A percentile compares a stretch with the other conserved stretches of the same genome.
phyloP scores from a whole-genome alignment of 805 yeast species.

The Sungouiozyma intestinalis region DNA sequence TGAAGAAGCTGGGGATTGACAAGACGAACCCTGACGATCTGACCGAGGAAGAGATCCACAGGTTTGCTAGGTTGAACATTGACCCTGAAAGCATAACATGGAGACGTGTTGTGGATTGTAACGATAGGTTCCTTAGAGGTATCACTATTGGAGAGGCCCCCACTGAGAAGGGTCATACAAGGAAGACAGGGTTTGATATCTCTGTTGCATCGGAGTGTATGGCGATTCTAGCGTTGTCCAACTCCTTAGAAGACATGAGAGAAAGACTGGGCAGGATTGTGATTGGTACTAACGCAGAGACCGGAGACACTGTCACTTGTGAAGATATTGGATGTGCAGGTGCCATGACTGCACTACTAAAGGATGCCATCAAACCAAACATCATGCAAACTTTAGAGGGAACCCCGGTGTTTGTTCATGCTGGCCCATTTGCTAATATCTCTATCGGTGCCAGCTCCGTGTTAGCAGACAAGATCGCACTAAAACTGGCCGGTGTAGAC shows the following conservation, averaged over 20 bases:
- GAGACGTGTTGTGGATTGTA: conserved; percentile 79
- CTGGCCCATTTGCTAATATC: conserved; percentile 83
- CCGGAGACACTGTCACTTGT: conserved; percentile 68
- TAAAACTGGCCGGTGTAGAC: conserved; percentile 63
- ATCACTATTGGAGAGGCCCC: conserved; percentile 74
- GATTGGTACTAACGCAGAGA: conserved; percentile 48
- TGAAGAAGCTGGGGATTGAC: conserved; percentile 55
- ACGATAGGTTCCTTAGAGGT: conserved; percentile 70
- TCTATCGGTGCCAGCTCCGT: conserved; percentile 82
- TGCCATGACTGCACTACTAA: conserved; percentile 70
- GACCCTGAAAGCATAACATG: conserved; percentile 73
- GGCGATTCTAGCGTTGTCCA: conserved; percentile 74
- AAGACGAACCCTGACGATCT: conserved; percentile 65
- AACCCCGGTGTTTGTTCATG: conserved; percentile 79
- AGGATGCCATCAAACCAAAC: conserved; percentile 77
- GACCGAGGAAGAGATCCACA: conserved; percentile 54
- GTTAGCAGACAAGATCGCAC: conserved; percentile 72
- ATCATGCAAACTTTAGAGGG: conserved; percentile 85
- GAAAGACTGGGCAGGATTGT: conserved; percentile 67
- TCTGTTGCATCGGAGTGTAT: conserved; percentile 79
- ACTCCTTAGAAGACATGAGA: conserved; percentile 61
- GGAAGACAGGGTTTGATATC: conserved; percentile 73
- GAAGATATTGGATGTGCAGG: conserved; percentile 84
- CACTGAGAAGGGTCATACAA: conserved; percentile 63
- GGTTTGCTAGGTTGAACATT: conserved; percentile 61